Evolutionary conservation across 805 yeast genomes (phyloP).

Genomic region (Clavispora fructus): DNA sequence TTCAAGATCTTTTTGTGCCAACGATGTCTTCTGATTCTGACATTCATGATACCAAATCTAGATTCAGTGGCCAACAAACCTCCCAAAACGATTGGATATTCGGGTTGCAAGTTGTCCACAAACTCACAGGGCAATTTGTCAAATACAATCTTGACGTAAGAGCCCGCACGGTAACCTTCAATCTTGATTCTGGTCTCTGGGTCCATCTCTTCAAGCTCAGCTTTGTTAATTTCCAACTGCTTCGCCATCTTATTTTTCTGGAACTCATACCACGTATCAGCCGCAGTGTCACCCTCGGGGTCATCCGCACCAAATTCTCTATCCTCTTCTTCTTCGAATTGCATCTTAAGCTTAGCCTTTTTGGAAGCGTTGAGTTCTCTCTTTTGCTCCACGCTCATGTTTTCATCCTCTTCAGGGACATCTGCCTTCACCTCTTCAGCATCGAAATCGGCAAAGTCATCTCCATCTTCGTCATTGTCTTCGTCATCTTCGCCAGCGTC

Average conservation of each 20-base stretch:
- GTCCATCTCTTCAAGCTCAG: conserved; percentile 71
- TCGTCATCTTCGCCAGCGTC: conserved; percentile 30
- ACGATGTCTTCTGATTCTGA: conserved; percentile 93
- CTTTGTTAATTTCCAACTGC: conserved; percentile 88
- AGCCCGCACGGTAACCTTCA: conserved; percentile 91
- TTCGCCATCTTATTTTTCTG: conserved; percentile 97
- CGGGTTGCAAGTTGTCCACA: conserved; percentile 78
- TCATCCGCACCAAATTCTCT: conserved; percentile 68
- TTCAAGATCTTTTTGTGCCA: conserved; percentile 97
- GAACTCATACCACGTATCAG: conserved; percentile 96
- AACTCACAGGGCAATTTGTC: conserved; percentile 85
- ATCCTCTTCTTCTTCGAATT: conserved; percentile 79
- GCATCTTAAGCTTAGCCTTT: conserved; percentile 82
- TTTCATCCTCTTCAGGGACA: conserved; percentile 25
- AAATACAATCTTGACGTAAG: conserved; percentile 86
- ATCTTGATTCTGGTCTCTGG: conserved; percentile 68
- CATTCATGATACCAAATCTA: conserved; percentile 87
- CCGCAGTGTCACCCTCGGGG: conserved; percentile 64
- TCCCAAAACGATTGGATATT: conserved; percentile 81
- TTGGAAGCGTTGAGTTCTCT: conserved; percentile 80
- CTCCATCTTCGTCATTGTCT: conserved; percentile 21
- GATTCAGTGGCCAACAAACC: conserved; percentile 88
- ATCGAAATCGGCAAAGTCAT: conserved; percentile 49
- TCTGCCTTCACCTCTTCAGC: conserved; percentile 41
- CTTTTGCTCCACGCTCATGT: conserved; percentile 62